Conservation (phyloP, 1,284 basidiomycete species). For the Ganoderma leucocontextum region DNA sequence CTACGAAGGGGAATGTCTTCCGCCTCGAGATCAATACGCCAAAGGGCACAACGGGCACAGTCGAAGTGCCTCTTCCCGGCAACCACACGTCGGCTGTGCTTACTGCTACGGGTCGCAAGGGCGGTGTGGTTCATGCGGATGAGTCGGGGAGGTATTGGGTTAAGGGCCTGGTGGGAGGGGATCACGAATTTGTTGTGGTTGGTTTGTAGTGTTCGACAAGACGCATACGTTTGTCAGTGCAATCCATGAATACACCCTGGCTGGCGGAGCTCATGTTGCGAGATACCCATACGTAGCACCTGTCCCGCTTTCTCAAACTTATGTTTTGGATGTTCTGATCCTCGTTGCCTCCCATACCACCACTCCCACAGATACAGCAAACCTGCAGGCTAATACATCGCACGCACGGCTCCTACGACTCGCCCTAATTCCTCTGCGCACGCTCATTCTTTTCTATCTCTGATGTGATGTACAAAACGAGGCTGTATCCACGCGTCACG, state of each 20-base stretch:
- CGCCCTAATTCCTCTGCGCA: no score
- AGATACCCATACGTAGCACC: no score
- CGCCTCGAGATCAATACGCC: slow-evolving; percentile 25
- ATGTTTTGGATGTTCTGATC: no score
- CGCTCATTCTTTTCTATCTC: no score
- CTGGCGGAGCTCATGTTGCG: no score
- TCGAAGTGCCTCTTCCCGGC: slow-evolving; percentile 25
- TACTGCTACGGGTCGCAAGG: not conserved
- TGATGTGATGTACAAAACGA: no score
- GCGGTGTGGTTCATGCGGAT: slow-evolving; percentile 12
- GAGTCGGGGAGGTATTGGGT: slow-evolving; percentile 25
- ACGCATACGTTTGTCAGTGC: not conserved
- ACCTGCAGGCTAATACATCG: no score
- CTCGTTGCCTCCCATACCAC: no score
- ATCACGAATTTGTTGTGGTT: slow-evolving; percentile 21
- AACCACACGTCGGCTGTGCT: slow-evolving; percentile 12
- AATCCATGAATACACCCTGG: not conserved
- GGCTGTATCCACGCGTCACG: not conserved
- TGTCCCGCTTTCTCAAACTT: no score
- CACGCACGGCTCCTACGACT: no score
- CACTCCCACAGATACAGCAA: no score
- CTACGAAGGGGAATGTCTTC: slow-evolving; percentile 13
- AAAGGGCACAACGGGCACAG: slow-evolving; percentile 25
- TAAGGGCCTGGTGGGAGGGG: slow-evolving; percentile 18
- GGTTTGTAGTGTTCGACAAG: slow-evolving; percentile 8